Base-by-base conservation (phyloP, 2,329 filamentous ascomycete genomes). In the Dactylonectria estremocensis region DNA sequence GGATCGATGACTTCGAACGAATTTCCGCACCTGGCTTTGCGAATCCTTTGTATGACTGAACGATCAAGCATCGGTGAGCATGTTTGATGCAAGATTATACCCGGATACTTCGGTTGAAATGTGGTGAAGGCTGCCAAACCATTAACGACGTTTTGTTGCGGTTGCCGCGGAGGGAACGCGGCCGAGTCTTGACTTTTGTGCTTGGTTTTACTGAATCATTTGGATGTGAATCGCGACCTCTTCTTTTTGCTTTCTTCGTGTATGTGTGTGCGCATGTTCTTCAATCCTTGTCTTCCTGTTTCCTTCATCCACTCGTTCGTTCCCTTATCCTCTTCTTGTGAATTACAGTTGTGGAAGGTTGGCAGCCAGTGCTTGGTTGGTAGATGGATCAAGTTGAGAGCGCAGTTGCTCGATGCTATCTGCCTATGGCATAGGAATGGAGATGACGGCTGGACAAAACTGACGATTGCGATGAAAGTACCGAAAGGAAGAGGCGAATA, bases 1-100 rank as follows among this genome's bases (percentile, higher is more conserved):
- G 60, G 68, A 61, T 65, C 66, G 60, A 68, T 56, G 65, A 73
- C 67, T 67, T 74, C 64, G 73, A 75, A 75, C 66, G 66, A 69
- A 67, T 69, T 73, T 72, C 65, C 50, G 70, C 67, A 68, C 64
- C 69, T 72, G 62, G 72, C 67, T 69, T 73, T 73, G 69, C 71
- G 68, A 67, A 71, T 71, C 71, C 73, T 74, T 72, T 75, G 70
- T 71, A 72, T 67, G 70, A 71, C 70, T 73, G 73, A 67, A 72
- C 64, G 73, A 70, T 69, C 57, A 69, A 69, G 70, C 69, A 74
- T 75, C 68, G 73, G 68, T 69, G 69, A 75, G 67, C 72, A 73
- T 73, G 74, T 73, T 73, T 70, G 71, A 74, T 75, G 74, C 73
- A 76, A 70, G 68, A 74, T 69, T 74, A 76, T 76, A 76, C 74